Conservation (phyloP, 441 rosid genomes). For the Bocquillonia castaneifolia region DNA sequence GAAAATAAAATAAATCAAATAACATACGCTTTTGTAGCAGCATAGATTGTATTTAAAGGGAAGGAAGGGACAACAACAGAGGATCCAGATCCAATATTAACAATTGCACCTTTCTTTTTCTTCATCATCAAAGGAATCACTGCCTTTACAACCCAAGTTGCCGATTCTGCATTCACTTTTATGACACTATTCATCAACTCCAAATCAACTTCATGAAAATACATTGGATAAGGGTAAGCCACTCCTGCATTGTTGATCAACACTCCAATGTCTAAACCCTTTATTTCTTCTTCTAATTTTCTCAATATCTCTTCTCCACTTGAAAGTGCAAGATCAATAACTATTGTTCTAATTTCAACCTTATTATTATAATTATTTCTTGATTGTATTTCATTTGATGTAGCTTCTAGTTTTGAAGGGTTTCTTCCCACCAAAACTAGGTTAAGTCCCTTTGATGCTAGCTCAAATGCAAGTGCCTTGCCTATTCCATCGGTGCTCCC, state of each 20-base stretch:
- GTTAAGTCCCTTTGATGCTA: constrained; percentile 56
- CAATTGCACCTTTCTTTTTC: constrained; percentile 66
- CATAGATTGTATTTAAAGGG: constrained; percentile 78
- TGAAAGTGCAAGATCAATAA: constrained; percentile 51
- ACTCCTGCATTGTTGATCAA: constrained; percentile 76
- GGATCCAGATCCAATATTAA: constrained; percentile 84
- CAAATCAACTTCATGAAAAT: constrained; percentile 74
- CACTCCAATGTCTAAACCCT: constrained; percentile 58
- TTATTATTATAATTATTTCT: too few relatives aligned
- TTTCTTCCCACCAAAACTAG: constrained; percentile 62
- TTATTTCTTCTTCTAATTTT: constrained; percentile 34
- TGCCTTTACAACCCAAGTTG: constrained; percentile 47
- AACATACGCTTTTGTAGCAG: constrained; percentile 90
- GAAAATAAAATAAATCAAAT: background rate
- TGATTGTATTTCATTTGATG: constrained; percentile 43
- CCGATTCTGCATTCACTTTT: constrained; percentile 62
- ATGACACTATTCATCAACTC: constrained; percentile 52
- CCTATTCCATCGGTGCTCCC: constrained; percentile 86
- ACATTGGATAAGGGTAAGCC: constrained; percentile 66
- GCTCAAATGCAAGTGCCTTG: constrained; percentile 53
- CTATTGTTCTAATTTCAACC: too few relatives aligned
- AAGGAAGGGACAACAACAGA: constrained; percentile 78
- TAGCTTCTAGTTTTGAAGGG: constrained; percentile 40
- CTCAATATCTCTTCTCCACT: constrained; percentile 23
- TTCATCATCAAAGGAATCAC: constrained; percentile 56